These are phyloP conservation scores for Astragalus membranaceus DNA, from an alignment of 306 rosid genomes.

Conservation along the genomic window DNA sequence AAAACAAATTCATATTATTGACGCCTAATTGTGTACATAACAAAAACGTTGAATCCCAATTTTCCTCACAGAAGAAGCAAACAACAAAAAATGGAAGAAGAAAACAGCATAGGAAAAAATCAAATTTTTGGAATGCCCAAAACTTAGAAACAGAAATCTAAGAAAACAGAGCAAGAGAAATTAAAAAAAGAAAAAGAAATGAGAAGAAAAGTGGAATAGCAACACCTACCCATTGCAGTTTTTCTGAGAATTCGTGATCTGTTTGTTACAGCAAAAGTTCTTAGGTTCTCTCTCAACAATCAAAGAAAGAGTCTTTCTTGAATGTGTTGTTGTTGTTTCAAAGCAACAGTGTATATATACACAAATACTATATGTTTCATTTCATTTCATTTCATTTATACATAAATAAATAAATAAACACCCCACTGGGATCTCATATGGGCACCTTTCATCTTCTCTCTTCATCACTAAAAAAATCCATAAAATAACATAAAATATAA, in stretches of 20 bases:
- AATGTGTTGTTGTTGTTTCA: background rate
- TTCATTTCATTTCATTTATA: background rate
- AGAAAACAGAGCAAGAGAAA: slow-evolving; percentile 35
- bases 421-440: slow-evolving; percentile 35
- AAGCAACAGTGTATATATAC: background rate
- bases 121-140: slow-evolving; percentile 9
- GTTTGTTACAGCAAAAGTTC: slow-evolving; percentile 17
- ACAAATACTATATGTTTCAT: background rate
- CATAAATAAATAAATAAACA: background rate
- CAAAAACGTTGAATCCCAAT: background rate
- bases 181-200: background rate
- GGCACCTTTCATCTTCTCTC: slow-evolving; percentile 30
- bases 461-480: background rate
- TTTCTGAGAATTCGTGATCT: slow-evolving; percentile 28
- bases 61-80: background rate
- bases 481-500: background rate
- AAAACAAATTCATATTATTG: background rate
- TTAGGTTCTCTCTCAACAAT: slow-evolving; percentile 21
- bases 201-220: background rate
- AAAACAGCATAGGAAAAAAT: background rate
- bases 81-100: background rate
- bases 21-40: background rate
- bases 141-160: slow-evolving; percentile 21
- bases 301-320: slow-evolving; percentile 14
- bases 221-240: slow-evolving; percentile 53